phyloP scores from a whole-genome alignment of 805 yeast species.

The Hanseniaspora clermontiae region DNA sequence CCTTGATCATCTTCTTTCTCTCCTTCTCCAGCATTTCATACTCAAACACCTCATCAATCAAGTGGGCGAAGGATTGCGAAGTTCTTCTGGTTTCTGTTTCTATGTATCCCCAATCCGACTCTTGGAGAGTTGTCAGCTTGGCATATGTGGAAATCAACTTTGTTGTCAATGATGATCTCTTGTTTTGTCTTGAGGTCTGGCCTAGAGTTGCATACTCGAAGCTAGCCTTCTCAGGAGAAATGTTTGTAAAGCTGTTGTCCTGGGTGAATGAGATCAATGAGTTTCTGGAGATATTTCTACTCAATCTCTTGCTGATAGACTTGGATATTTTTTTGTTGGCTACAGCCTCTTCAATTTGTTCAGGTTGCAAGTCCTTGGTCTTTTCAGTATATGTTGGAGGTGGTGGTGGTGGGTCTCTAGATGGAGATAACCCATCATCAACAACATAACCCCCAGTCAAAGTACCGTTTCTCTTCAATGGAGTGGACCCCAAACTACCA shows the following conservation, averaged over 20 bases:
- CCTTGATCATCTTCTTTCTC: constrained; percentile 32
- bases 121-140: constrained; percentile 43
- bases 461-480: constrained; percentile 13
- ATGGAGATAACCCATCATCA: constrained; percentile 8
- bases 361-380: constrained; percentile 13
- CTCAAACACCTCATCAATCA: constrained; percentile 65
- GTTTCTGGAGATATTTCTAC: constrained; percentile 10
- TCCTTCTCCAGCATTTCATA: constrained; percentile 53
- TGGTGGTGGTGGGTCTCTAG: constrained; percentile 7
- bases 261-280: constrained; percentile 15
- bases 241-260: constrained; percentile 19
- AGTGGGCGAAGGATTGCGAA: constrained; percentile 62
- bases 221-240: constrained; percentile 29
- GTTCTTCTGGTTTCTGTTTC: constrained; percentile 65
- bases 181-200: constrained; percentile 24
- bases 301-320: constrained; percentile 11
- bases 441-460: constrained; percentile 4
- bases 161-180: constrained; percentile 61
- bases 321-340: constrained; percentile 15
- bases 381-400: neutral
- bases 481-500: constrained; percentile 14
- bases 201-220: constrained; percentile 19
- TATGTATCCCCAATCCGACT: constrained; percentile 53
- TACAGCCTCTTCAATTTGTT: constrained; percentile 15
- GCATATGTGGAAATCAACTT: constrained; percentile 63